phyloP scores from a whole-genome alignment of 306 rosid genomes.

The Quercus dentata region DNA sequence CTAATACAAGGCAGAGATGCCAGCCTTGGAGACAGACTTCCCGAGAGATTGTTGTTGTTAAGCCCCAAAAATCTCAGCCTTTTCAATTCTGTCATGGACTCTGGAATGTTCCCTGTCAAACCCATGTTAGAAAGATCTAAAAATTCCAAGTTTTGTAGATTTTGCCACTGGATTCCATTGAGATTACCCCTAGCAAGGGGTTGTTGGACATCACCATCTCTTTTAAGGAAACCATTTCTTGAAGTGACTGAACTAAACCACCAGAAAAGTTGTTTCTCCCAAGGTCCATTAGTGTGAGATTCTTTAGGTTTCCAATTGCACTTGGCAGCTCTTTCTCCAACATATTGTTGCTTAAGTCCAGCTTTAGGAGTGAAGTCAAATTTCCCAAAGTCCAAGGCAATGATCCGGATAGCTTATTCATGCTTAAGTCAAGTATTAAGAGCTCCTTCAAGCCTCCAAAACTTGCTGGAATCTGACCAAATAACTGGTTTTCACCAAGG shows the following conservation, averaged over 20 bases:
- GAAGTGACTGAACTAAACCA: conserved; percentile 22
- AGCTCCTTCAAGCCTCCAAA: conserved; percentile 31
- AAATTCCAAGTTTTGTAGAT: conserved; percentile 27
- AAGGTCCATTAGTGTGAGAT: conserved; percentile 43
- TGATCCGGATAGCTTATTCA: conserved; percentile 39
- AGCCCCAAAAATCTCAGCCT: conserved; percentile 45
- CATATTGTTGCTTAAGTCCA: conserved; percentile 45
- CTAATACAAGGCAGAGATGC: conserved; percentile 35
- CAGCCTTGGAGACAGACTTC: conserved; percentile 27
- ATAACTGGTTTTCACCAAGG: conserved; percentile 36
- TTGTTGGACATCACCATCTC: conserved; percentile 46
- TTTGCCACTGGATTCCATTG: conserved; percentile 26
- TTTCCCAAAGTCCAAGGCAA: conserved; percentile 32
- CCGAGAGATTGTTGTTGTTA: conserved; percentile 36
- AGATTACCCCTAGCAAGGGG: conserved; percentile 36
- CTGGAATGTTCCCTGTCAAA: conserved; percentile 41
- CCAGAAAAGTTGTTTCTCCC: conserved; percentile 48
- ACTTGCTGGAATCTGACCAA: conserved; percentile 37
- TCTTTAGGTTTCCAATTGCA: conserved; percentile 37
- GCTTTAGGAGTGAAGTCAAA: conserved; percentile 39
- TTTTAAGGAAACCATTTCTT: conserved; percentile 35
- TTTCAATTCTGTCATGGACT: conserved; percentile 35
- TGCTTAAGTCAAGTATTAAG: conserved; percentile 46
- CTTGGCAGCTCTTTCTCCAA: conserved; percentile 35
- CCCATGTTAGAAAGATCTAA: conserved; percentile 42